A percentile compares a stretch with the other conserved stretches of the same genome.
Conservation (phyloP, 768 basidiomycete species). For the Mycena venus region DNA sequence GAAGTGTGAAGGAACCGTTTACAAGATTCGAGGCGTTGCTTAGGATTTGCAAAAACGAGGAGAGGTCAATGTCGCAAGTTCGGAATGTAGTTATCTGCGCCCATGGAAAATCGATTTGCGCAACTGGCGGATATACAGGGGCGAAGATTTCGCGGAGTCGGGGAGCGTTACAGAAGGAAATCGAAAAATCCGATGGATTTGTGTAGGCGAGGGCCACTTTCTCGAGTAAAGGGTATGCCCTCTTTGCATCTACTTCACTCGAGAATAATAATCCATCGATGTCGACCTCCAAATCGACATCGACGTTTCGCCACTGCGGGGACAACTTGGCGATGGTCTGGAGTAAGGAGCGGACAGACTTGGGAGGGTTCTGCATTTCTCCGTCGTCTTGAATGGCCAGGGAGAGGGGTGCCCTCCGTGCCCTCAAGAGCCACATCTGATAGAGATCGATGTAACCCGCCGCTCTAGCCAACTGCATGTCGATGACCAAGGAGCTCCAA, state of each 20-base stretch:
- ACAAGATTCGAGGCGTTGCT: background rate
- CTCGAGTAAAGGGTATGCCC: background rate
- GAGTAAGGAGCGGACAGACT: background rate
- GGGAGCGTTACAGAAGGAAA: background rate
- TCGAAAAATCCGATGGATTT: background rate
- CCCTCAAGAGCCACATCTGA: background rate
- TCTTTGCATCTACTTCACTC: too few relatives aligned
- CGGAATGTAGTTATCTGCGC: background rate
- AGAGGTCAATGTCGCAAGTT: background rate
- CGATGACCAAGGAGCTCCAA: conserved; percentile 1
- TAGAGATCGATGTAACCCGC: background rate
- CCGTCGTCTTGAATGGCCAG: background rate
- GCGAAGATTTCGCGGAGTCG: background rate
- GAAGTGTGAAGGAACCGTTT: background rate
- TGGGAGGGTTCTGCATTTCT: too few relatives aligned
- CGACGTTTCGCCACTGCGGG: background rate
- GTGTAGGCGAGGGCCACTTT: background rate
- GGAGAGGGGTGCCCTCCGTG: background rate
- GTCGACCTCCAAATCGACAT: background rate
- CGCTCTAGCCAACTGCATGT: background rate
- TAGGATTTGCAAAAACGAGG: background rate
- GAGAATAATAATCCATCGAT: background rate
- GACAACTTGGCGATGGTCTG: background rate
- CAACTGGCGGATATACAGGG: background rate
- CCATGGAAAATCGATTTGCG: background rate